phyloP scores from a whole-genome alignment of 106 monocot genomes.

The Hemerocallis citrina region DNA sequence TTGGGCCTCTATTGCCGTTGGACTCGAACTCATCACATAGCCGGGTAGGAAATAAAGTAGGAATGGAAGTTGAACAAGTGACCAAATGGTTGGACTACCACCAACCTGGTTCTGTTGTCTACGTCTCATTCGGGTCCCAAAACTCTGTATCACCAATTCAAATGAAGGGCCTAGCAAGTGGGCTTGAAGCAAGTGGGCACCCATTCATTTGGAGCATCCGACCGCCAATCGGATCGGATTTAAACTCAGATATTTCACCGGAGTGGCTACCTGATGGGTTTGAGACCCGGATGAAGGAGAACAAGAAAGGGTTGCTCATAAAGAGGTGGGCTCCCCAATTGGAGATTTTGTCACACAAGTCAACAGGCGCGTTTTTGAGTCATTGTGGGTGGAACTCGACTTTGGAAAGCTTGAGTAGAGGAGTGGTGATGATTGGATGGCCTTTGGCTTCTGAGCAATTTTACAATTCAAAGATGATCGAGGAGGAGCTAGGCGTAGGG shows the following conservation, averaged over 20 bases:
- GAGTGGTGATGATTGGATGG: constrained; percentile 36
- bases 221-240: constrained; percentile 20
- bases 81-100: constrained; percentile 18
- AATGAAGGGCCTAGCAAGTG: constrained; percentile 33
- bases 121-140: constrained; percentile 40
- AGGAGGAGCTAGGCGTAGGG: constrained; percentile 21
- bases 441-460: constrained; percentile 28
- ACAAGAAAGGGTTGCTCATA: constrained; percentile 15
- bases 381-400: constrained; percentile 76
- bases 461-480: constrained; percentile 25
- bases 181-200: constrained; percentile 24
- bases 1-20: constrained; percentile 14
- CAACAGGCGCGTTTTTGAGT: constrained; percentile 34
- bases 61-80: no score
- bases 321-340: constrained; percentile 36
- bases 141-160: constrained; percentile 15
- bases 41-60: not conserved
- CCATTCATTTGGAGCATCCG: constrained; percentile 40
- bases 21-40: not conserved
- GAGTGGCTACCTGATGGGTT: constrained; percentile 42
- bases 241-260: constrained; percentile 3
- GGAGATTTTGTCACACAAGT: constrained; percentile 21
- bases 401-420: constrained; percentile 33
- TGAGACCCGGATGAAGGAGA: constrained; percentile 13
- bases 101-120: constrained; percentile 22